phyloP scores from a whole-genome alignment of 225 moss, liverwort and hornwort genomes.

The Sphagnum contortum region DNA sequence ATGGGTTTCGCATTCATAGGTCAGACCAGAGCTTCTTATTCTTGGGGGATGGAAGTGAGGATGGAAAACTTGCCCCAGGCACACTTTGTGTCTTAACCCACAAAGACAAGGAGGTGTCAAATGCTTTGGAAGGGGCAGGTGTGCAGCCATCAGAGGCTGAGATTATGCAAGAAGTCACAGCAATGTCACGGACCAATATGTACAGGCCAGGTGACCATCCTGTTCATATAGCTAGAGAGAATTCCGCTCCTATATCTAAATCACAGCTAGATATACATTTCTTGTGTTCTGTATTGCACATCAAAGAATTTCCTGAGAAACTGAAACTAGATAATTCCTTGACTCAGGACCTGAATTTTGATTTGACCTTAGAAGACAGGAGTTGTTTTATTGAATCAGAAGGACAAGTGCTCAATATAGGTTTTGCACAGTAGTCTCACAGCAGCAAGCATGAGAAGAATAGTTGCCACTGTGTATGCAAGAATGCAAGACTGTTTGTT shows the following conservation, averaged over 20 bases:
- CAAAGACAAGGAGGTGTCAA: conserved; percentile 98
- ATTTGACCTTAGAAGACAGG: neutral
- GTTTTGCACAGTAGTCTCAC: neutral
- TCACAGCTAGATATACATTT: no score
- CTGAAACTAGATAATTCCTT: neutral
- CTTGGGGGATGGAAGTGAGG: conserved; percentile 92
- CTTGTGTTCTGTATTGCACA: no score
- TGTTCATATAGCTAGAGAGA: neutral
- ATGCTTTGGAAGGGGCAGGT: conserved; percentile 96
- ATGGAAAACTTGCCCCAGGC: conserved; percentile 70
- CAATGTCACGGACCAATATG: conserved; percentile 99
- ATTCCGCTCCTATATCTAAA: no score
- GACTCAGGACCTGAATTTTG: neutral
- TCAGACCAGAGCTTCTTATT: conserved; percentile 98
- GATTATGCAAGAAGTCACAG: conserved; percentile 91
- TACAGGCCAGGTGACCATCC: conserved; percentile 60
- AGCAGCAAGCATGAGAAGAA: no score
- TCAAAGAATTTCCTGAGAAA: neutral
- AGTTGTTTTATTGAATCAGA: neutral
- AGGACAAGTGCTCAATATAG: neutral
- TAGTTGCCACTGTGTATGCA: neutral
- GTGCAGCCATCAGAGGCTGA: conserved; percentile 88
- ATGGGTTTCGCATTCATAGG: conserved; percentile 95
- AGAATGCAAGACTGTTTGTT: neutral
- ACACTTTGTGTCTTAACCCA: conserved; percentile 85